Conservation (phyloP, 2,329 filamentous ascomycete species). For the Alternaria arborescens region DNA sequence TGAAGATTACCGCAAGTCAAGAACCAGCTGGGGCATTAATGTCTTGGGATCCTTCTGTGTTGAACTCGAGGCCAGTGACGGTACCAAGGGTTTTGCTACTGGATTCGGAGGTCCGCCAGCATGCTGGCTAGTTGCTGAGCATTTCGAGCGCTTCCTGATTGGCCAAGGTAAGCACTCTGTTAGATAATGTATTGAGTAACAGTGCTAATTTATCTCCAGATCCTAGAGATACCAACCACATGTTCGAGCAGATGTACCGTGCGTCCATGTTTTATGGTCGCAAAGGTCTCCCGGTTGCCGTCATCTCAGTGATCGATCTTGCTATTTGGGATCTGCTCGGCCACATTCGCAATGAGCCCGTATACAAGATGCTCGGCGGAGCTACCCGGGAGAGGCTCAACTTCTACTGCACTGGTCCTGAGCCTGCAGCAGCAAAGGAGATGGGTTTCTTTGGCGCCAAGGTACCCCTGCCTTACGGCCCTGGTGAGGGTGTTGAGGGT, state of each 20-base stretch:
- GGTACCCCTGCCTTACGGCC: conserved; percentile 87
- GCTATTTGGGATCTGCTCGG: conserved; percentile 92
- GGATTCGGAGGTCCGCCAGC: conserved; percentile 93
- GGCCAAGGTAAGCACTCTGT: conserved; percentile 66
- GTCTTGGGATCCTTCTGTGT: conserved; percentile 91
- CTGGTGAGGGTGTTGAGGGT: conserved; percentile 83
- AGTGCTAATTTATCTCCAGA: conserved; percentile 59
- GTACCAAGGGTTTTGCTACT: conserved; percentile 92
- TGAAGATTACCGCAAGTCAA: conserved; percentile 84
- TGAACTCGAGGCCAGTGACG: conserved; percentile 87
- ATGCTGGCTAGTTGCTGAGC: conserved; percentile 92
- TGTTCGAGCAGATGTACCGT: conserved; percentile 97
- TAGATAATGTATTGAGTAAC: background rate
- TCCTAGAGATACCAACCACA: conserved; percentile 86
- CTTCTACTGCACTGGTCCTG: conserved; percentile 95
- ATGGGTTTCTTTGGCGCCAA: conserved; percentile 94
- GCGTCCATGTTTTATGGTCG: conserved; percentile 96
- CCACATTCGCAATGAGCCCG: conserved; percentile 89
- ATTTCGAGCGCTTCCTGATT: conserved; percentile 91
- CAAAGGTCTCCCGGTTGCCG: conserved; percentile 87
- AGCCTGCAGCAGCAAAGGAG: conserved; percentile 78
- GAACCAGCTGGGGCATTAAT: conserved; percentile 95
- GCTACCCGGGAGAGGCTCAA: conserved; percentile 83
- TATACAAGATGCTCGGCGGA: conserved; percentile 93
- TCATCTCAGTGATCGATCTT: conserved; percentile 93